Base-by-base conservation (phyloP, 176 grass and related monocot genomes). In the Carex cristatella region DNA sequence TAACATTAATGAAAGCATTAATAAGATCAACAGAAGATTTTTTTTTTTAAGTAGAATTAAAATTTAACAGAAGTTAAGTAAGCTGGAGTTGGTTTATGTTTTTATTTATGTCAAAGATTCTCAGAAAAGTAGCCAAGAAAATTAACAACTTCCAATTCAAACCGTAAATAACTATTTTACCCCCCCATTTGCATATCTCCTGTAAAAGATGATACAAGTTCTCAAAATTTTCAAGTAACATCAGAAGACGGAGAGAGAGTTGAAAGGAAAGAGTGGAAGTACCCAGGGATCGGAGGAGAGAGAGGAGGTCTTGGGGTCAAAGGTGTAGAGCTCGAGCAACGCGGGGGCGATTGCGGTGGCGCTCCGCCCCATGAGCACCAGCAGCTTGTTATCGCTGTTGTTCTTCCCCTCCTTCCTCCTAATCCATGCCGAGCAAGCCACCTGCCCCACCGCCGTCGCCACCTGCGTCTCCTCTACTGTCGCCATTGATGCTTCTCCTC, bases 401-500 rank as follows among this genome's bases (percentile, higher is more conserved):
- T 79, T 70, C 89, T 92, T 92, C 16, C 90, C 93, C 49, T 92
- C 93, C 57, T 89, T 83, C 67, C 90, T 89, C 48, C 88, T 81
- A 85, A 99, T 94, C 96, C 96, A 99, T 31, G 90, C 91, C 54
- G 88, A 89, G 79, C 91, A 99, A 13, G 85, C 85, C 57, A 68
- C 93, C 87, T 86, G 86, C 63, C 81, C 81, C 44, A 51, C 79
- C 81, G 61, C 70, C 57, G 60, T 73, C 67, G 65, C 19, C 7
- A 70, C 27, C 48, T 60, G 11, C 23, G 49, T 2, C 13, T 66
- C 66, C 49, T 83, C 88, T 53, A 51, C 53, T 9, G 7, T 68
- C 23, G 61, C 81, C 81, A 83, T 83, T 67, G 44, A 51, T 54
- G 61, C 64, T 83, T 5, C 63, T 83, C 11, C 42, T 62, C 11